Evolutionary conservation across 148 eudicot species (phyloP), one percentile per base, ranked within the genome.

Genomic region (Dianthus caryophyllus): DNA sequence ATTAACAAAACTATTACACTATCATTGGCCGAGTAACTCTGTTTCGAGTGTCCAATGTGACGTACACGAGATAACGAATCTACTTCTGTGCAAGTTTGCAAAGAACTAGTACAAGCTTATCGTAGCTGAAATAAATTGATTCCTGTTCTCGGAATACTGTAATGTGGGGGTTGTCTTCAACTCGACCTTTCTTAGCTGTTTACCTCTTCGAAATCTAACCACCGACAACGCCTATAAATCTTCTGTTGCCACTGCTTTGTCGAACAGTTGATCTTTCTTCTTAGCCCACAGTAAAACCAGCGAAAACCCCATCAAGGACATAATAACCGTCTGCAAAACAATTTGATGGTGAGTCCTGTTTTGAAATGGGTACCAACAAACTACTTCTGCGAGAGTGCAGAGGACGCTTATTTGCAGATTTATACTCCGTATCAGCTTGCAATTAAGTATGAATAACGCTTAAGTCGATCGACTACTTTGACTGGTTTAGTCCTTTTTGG

Each of bases 291-390:
- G 41, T 88, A 90, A 83, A 56, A 90, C 97, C 13, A 88, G 94
- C 29, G 91, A 79, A 73, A 90, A 90, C 24, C 97, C 97, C 97
- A 90, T 90, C 73, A 90, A 79, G 30, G 97, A 88, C 95, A 90
- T 90, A 8, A 87, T 81, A 51, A 90, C 97, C 6, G 85, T 85
- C 97, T 90, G 89, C 80, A 81, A 71, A 50, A 38, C 29, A 49
- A 31, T 56, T 73, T 17, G 1, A 63, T 4, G 39, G 61, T 26
- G 33, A 50, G 27, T 55, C 13, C 31, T 14, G 21, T 6, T 47
- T 59, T 29, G 56, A 17, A 50, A 50, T 1, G 8, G 18, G 54
- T 18, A 41, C 44, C 27, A 52, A 20, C 56, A 20, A 52, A 22
- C 56, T n/a, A n/a, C n/a, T n/a, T n/a, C n/a, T n/a, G n/a, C n/a